Evolutionary conservation across 2,329 filamentous ascomycete species (phyloP).

Genomic region (Sclerotiophoma versabilis): DNA sequence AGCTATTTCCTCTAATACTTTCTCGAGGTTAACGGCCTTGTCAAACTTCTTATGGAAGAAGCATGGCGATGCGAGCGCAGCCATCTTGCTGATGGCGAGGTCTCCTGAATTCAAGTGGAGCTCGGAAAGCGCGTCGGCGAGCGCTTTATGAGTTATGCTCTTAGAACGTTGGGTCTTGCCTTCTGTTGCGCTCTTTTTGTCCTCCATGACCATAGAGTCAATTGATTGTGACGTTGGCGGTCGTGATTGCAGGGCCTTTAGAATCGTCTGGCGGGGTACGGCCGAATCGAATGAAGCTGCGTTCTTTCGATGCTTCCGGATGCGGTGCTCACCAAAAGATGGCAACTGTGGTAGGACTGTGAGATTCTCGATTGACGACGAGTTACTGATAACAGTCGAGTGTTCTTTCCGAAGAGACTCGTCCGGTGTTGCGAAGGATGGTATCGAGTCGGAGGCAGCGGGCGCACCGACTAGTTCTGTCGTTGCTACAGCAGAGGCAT

Average conservation of each 20-base stretch:
- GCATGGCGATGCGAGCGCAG: constrained; percentile 86
- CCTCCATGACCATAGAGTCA: constrained; percentile 64
- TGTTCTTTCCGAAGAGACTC: constrained; percentile 29
- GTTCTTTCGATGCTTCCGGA: constrained; percentile 48
- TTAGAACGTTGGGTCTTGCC: constrained; percentile 38
- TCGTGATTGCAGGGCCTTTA: constrained; percentile 78
- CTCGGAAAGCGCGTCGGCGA: constrained; percentile 66
- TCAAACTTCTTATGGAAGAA: constrained; percentile 98
- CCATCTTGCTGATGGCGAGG: constrained; percentile 57
- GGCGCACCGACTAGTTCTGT: constrained; percentile 39
- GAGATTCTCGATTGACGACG: constrained; percentile 47
- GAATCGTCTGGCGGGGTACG: constrained; percentile 79
- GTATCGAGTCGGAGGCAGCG: constrained; percentile 25
- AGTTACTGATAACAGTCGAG: constrained; percentile 35
- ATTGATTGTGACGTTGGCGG: constrained; percentile 64
- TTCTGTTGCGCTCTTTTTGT: constrained; percentile 47
- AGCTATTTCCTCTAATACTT: constrained; percentile 92
- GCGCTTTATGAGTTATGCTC: constrained; percentile 58
- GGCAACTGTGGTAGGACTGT: constrained; percentile 40
- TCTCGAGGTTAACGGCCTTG: constrained; percentile 92
- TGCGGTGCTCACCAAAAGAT: constrained; percentile 49
- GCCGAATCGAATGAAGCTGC: constrained; percentile 65
- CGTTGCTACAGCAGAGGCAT: constrained; percentile 41
- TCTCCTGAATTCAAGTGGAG: constrained; percentile 57
- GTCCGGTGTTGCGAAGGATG: constrained; percentile 35